Conservation (phyloP, 1,284 basidiomycete species). For the Cerioporus squamosus region DNA sequence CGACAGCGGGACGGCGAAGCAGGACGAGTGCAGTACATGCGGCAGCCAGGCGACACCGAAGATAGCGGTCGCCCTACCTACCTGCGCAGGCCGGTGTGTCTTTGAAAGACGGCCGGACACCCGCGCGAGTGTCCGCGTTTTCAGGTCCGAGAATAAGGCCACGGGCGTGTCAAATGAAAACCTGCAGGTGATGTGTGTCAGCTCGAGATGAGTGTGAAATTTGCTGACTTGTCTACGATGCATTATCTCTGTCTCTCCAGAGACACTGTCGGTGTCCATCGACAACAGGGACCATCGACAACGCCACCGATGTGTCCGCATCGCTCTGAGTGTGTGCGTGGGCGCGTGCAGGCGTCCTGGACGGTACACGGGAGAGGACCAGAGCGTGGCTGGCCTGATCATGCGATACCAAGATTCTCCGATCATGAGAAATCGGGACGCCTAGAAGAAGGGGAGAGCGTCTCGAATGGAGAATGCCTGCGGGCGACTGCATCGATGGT, state of each 20-base stretch:
- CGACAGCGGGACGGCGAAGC: constrained; percentile 8
- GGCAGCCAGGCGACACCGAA: constrained; percentile 7
- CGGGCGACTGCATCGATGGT: constrained; percentile 14
- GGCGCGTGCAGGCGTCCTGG: constrained; percentile 7
- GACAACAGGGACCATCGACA: background rate
- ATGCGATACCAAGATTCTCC: constrained; percentile 26
- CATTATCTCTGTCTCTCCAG: background rate
- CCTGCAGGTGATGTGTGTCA: constrained; percentile 26
- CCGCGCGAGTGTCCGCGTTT: constrained; percentile 18
- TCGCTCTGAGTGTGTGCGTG: constrained; percentile 4
- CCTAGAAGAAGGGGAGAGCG: constrained; percentile 18
- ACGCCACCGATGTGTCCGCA: background rate
- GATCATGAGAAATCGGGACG: constrained; percentile 27
- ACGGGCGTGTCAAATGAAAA: constrained; percentile 21
- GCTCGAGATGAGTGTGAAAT: constrained; percentile 12
- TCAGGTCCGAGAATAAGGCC: constrained; percentile 16
- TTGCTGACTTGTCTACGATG: background rate
- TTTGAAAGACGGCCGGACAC: constrained; percentile 14
- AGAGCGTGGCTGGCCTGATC: constrained; percentile 17
- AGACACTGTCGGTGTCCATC: background rate
- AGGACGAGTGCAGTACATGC: constrained; percentile 9
- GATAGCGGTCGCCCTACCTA: constrained; percentile 21
- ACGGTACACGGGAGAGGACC: constrained; percentile 9
- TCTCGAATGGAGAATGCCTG: constrained; percentile 10
- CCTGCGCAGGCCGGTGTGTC: constrained; percentile 18